Evolutionary conservation across 768 basidiomycete species (phyloP).

Genomic region (Boletus sp.): DNA sequence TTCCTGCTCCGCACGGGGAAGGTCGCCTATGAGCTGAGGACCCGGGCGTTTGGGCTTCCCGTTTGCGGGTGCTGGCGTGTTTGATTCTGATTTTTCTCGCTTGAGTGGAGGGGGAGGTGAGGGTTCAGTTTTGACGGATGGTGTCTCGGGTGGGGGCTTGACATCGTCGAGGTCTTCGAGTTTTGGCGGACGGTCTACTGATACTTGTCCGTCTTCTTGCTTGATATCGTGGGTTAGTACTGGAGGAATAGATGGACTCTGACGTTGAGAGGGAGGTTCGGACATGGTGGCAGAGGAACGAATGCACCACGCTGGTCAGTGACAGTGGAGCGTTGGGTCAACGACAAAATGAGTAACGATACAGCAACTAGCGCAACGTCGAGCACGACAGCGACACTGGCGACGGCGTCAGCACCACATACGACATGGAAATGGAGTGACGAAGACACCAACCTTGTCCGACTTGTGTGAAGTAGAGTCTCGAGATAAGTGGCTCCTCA

Average conservation of each 20-base stretch:
- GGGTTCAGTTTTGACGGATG: constrained; percentile 28
- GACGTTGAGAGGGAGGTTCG: constrained; percentile 25
- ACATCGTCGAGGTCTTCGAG: constrained; percentile 24
- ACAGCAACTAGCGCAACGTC: constrained; percentile 20
- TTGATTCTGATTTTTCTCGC: constrained; percentile 33
- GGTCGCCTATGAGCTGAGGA: constrained; percentile 74
- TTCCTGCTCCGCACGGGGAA: constrained; percentile 71
- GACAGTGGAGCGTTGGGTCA: constrained; percentile 11
- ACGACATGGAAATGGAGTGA: neutral
- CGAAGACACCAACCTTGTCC: constrained; percentile 21
- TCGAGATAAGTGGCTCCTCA: constrained; percentile 14
- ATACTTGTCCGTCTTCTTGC: constrained; percentile 7
- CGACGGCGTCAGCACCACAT: constrained; percentile 14
- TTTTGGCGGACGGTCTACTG: constrained; percentile 7
- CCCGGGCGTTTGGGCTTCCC: constrained; percentile 35
- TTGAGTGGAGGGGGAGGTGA: constrained; percentile 31
- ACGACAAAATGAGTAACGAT: constrained; percentile 24
- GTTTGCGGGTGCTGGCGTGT: constrained; percentile 35
- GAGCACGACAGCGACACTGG: constrained; percentile 13
- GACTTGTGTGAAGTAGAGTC: too few species aligned
- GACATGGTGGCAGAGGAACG: constrained; percentile 28
- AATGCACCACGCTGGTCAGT: constrained; percentile 16
- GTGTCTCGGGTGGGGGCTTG: constrained; percentile 27
- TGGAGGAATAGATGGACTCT: constrained; percentile 24
- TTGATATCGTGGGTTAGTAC: constrained; percentile 12